Evolutionary conservation across 225 moss, liverwort and hornwort genomes (phyloP).

Genomic region (Bryoerythrophyllum caledonicum): DNA sequence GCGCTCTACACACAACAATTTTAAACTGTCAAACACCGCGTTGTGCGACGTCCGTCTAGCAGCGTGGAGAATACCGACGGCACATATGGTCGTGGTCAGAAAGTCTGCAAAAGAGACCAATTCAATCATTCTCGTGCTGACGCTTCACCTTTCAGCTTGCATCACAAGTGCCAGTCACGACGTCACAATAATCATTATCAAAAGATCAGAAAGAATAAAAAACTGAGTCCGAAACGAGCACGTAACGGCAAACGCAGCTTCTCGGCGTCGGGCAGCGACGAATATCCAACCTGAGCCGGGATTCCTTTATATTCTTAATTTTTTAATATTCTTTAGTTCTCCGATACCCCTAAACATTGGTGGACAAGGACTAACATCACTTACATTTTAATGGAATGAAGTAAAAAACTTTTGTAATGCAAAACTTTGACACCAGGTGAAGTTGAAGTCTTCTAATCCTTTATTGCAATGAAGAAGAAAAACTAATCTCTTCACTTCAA

Average conservation of each 20-base stretch:
- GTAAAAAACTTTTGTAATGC: too few relatives aligned
- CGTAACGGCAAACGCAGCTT: background rate
- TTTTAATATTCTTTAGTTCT: too few relatives aligned
- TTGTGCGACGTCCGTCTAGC: background rate
- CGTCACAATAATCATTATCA: background rate
- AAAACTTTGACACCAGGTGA: too few relatives aligned
- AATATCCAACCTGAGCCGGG: background rate
- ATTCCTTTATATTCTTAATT: too few relatives aligned
- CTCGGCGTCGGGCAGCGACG: background rate
- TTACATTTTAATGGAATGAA: too few relatives aligned
- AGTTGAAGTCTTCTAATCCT: too few relatives aligned
- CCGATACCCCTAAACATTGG: too few relatives aligned
- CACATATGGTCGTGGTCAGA: background rate
- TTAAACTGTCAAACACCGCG: background rate
- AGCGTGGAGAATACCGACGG: constrained; percentile 2
- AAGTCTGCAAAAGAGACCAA: background rate
- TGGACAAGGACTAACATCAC: too few relatives aligned
- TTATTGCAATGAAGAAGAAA: too few relatives aligned
- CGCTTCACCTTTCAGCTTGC: background rate
- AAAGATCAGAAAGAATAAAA: background rate
- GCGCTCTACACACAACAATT: background rate
- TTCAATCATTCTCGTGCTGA: background rate
- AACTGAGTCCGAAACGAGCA: background rate
- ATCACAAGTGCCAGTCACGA: background rate
- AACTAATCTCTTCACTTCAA: too few relatives aligned